phyloP scores from a whole-genome alignment of 345 rosid genomes.

The Litchi chinensis region DNA sequence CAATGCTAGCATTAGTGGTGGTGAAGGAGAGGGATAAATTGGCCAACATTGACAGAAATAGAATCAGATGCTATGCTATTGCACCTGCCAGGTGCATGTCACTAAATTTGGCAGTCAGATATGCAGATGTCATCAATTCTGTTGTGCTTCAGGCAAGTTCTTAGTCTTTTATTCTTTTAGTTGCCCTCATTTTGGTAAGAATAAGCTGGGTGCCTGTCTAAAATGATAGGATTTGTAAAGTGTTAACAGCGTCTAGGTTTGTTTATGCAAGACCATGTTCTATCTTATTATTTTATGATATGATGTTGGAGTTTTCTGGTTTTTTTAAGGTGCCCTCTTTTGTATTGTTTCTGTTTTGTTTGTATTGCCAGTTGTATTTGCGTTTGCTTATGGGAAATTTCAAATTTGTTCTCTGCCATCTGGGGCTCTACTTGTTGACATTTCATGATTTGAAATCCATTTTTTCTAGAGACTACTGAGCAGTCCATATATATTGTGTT shows the following conservation, averaged over 20 bases:
- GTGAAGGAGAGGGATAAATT: slow-evolving; percentile 60
- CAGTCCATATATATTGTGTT: not conserved
- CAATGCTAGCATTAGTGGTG: slow-evolving; percentile 77
- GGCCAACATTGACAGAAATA: slow-evolving; percentile 70
- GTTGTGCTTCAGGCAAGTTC: slow-evolving; percentile 87
- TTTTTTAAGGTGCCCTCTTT: not conserved
- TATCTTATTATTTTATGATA: not conserved
- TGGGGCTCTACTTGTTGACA: not conserved
- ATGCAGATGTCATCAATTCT: slow-evolving; percentile 94
- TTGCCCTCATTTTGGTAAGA: not conserved
- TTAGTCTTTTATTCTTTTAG: slow-evolving; percentile 8
- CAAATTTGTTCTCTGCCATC: not conserved
- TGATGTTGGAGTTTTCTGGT: not conserved
- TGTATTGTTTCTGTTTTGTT: slow-evolving; percentile 9
- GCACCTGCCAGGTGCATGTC: slow-evolving; percentile 99
- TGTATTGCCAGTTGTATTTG: not conserved
- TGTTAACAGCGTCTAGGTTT: slow-evolving; percentile 1
- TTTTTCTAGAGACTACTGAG: not conserved
- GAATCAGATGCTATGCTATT: slow-evolving; percentile 89
- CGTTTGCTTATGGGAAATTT: not conserved
- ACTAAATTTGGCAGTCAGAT: slow-evolving; percentile 86
- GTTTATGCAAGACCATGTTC: not conserved
- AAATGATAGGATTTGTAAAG: not conserved
- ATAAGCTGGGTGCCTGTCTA: not conserved
- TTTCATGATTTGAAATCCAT: not conserved